Evolutionary conservation across 164 flowering plant genomes (phyloP).

Genomic region (Echeveria elegans): DNA sequence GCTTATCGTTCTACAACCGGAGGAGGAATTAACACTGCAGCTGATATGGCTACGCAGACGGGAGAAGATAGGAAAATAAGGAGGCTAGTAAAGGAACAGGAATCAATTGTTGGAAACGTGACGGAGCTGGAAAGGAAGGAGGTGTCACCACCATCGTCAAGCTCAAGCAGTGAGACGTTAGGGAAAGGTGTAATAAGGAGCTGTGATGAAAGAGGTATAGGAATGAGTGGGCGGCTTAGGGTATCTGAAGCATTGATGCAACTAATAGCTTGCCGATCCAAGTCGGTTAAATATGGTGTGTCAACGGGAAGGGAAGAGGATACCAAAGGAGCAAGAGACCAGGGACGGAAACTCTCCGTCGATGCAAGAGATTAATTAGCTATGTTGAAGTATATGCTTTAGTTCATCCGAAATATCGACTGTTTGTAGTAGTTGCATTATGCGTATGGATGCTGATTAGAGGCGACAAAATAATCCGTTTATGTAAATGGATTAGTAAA

Average conservation of each 20-base stretch:
- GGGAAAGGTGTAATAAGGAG: conserved; percentile 6
- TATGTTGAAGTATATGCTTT: background rate
- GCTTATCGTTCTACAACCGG: background rate
- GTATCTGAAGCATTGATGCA: conserved; percentile 27
- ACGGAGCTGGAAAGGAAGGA: conserved; percentile 19
- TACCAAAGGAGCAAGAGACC: background rate
- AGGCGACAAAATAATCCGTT: too few relatives aligned
- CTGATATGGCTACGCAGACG: conserved; percentile 27
- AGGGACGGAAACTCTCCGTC: background rate
- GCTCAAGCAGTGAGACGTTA: conserved; percentile 13
- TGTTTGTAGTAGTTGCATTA: too few relatives aligned
- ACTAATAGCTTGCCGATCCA: conserved; percentile 29
- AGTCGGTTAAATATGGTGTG: conserved; percentile 5
- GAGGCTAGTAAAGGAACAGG: background rate
- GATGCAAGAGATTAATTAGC: background rate
- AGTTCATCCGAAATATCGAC: background rate
- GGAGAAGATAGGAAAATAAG: conserved; percentile 13
- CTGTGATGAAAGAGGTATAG: conserved; percentile 18
- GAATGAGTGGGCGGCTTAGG: conserved; percentile 26
- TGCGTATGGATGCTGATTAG: too few relatives aligned
- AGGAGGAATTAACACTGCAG: conserved; percentile 10
- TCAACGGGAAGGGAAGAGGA: background rate
- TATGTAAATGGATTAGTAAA: too few relatives aligned
- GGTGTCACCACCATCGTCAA: conserved; percentile 16
- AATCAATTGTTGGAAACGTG: background rate